A percentile compares a stretch with the other conserved stretches of the same genome.
Evolutionary conservation across 2,329 filamentous ascomycete genomes (phyloP).

Genomic region (Diaporthe helianthi): DNA sequence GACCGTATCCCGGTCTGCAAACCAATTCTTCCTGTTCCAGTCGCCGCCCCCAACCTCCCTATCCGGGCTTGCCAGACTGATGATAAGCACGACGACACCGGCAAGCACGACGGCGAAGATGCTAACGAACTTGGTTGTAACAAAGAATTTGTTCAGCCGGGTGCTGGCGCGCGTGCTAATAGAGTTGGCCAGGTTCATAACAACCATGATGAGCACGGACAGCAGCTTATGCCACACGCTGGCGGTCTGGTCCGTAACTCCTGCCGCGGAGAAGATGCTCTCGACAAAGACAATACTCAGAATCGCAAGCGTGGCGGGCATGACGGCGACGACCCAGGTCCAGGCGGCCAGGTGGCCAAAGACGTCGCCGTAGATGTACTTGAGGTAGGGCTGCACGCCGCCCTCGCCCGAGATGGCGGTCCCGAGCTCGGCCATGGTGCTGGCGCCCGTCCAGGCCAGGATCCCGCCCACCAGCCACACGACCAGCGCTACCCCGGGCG

Average conservation of each 20-base stretch:
- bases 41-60: constrained; percentile 54
- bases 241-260: constrained; percentile 52
- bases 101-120: constrained; percentile 58
- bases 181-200: constrained; percentile 59
- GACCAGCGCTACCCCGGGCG: constrained; percentile 62
- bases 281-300: constrained; percentile 69
- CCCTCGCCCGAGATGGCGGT: constrained; percentile 69
- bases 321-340: constrained; percentile 70
- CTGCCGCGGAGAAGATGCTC: constrained; percentile 61
- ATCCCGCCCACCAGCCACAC: constrained; percentile 69
- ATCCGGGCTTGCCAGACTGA: constrained; percentile 48
- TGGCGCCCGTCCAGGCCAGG: constrained; percentile 69
- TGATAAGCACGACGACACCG: constrained; percentile 53
- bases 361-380: constrained; percentile 66
- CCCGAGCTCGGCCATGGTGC: constrained; percentile 68
- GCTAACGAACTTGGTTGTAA: constrained; percentile 59
- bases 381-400: constrained; percentile 68
- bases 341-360: constrained; percentile 69
- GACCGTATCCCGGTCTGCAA: constrained; percentile 56
- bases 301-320: constrained; percentile 70
- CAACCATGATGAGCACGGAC: constrained; percentile 54
- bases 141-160: constrained; percentile 62
- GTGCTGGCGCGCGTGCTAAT: constrained; percentile 64
- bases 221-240: constrained; percentile 58
- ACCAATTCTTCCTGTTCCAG: constrained; percentile 63